Evolutionary conservation across 306 rosid species (phyloP).

Genomic region (Notholithocarpus densiflorus): DNA sequence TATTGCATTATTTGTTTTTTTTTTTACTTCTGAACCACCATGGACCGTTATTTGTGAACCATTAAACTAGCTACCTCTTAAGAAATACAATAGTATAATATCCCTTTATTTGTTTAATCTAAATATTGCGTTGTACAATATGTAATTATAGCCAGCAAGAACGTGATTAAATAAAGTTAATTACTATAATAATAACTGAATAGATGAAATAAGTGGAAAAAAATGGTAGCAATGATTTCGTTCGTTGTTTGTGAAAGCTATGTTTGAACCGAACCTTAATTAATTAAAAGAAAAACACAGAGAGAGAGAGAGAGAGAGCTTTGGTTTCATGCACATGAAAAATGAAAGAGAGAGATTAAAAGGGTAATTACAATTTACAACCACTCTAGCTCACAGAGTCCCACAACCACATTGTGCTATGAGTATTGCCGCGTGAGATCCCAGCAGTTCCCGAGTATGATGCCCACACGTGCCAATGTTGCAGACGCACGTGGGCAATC

Average conservation of each 20-base stretch:
- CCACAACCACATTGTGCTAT: conserved; percentile 4
- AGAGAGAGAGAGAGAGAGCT: not conserved
- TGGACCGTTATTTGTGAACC: conserved; percentile 5
- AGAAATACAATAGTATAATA: not conserved
- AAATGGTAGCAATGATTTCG: conserved; percentile 27
- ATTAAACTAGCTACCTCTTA: not conserved
- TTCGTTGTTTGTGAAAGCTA: conserved; percentile 27
- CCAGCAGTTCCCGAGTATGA: conserved; percentile 4
- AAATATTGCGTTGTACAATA: not conserved
- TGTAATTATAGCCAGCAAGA: not conserved
- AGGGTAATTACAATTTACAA: too few relatives aligned
- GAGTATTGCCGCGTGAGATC: conserved; percentile 27
- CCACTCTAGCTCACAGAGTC: not conserved
- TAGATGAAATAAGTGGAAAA: conserved; percentile 19
- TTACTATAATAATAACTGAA: not conserved
- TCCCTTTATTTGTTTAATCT: not conserved
- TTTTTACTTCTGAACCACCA: not conserved
- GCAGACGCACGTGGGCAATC: conserved; percentile 14
- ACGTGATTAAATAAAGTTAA: not conserved
- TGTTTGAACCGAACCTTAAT: conserved; percentile 22
- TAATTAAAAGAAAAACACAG: not conserved
- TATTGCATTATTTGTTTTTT: too few relatives aligned
- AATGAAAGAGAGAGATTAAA: not conserved
- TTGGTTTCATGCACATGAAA: not conserved
- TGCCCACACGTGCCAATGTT: conserved; percentile 4